Conservation (phyloP, 805 yeast species). For the Sporopachydermia quercuum region DNA sequence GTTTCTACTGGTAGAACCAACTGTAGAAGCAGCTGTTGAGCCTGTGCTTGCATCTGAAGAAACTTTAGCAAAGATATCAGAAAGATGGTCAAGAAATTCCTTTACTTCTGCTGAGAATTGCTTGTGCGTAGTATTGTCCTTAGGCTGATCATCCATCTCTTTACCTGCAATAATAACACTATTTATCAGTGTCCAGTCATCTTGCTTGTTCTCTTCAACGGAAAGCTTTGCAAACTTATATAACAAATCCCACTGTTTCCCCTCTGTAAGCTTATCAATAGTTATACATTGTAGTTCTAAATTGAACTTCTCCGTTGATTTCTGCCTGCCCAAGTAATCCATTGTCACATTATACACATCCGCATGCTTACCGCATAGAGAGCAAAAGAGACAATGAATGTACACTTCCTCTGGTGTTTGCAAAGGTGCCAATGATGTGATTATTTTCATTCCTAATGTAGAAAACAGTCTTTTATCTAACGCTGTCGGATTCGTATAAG, state of each 20-base stretch:
- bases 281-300: conserved; percentile 47
- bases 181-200: conserved; percentile 72
- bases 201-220: conserved; percentile 34
- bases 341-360: conserved; percentile 22
- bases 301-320: conserved; percentile 26
- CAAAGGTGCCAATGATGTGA: conserved; percentile 38
- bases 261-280: conserved; percentile 29
- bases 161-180: conserved; percentile 31
- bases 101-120: conserved; percentile 4
- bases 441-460: conserved; percentile 41
- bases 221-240: conserved; percentile 24
- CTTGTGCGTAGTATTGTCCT: conserved; percentile 4
- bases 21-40: too few relatives aligned
- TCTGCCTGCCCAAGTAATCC: conserved; percentile 18
- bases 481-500: conserved; percentile 18
- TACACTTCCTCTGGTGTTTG: conserved; percentile 50
- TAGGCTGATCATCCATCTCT: conserved; percentile 20
- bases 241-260: conserved; percentile 30
- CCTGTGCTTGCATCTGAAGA: too few relatives aligned
- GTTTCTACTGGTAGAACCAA: conserved; percentile 13
- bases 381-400: conserved; percentile 38
- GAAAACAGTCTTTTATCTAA: conserved; percentile 41
- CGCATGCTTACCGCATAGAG: conserved; percentile 19
- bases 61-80: too few relatives aligned
- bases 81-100: conserved; percentile 5